A percentile compares a stretch with the other conserved stretches of the same genome.
Conservation (phyloP, 2,329 filamentous ascomycete species). For the Penicillium sp. region DNA sequence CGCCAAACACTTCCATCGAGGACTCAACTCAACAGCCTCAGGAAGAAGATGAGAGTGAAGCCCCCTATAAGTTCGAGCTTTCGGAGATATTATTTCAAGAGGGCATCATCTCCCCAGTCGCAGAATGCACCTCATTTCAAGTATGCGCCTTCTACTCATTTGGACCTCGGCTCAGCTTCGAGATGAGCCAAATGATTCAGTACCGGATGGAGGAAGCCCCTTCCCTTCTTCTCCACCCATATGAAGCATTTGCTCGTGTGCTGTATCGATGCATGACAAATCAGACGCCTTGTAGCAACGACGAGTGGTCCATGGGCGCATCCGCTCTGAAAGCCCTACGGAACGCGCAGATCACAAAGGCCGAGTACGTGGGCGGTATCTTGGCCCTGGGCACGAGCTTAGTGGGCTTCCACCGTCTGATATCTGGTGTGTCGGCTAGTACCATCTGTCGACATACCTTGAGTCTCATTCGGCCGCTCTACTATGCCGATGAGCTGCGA, state of each 20-base stretch:
- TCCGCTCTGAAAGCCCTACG: slow-evolving; percentile 1
- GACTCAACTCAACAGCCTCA: background rate
- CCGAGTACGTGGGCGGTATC: background rate
- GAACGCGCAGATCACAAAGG: background rate
- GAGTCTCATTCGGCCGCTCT: background rate
- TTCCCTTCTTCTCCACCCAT: background rate
- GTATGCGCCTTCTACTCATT: slow-evolving; percentile 1
- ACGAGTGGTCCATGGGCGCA: background rate
- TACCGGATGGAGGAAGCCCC: background rate
- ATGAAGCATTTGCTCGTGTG: slow-evolving; percentile 1
- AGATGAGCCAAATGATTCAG: slow-evolving; percentile 2
- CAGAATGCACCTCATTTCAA: background rate
- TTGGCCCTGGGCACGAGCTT: background rate
- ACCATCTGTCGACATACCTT: slow-evolving; percentile 4
- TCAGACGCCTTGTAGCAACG: background rate
- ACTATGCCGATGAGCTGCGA: background rate
- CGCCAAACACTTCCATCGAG: background rate
- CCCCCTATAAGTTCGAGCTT: background rate
- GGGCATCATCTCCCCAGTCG: background rate
- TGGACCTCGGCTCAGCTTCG: background rate
- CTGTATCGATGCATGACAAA: background rate
- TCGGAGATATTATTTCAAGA: background rate
- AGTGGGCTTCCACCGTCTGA: slow-evolving; percentile 1
- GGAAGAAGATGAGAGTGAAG: background rate
- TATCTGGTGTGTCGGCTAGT: slow-evolving; percentile 4